Evolutionary conservation across 2,329 filamentous ascomycete species (phyloP), one percentile per base, ranked within the genome.

Genomic region (Talaromyces sp.): DNA sequence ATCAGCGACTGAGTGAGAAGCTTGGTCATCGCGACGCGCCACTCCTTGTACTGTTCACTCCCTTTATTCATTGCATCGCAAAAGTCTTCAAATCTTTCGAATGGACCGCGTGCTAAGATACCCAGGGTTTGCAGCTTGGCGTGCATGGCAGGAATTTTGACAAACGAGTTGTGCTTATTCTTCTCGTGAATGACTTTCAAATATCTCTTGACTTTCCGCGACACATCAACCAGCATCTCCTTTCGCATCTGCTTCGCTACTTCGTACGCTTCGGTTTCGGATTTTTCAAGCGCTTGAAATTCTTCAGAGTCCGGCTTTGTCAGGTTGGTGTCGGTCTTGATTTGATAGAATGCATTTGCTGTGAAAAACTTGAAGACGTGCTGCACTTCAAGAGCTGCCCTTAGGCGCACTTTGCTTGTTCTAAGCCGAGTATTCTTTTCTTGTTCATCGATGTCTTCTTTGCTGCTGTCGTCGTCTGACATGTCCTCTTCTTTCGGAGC

Each of bases 301-400:
- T 88, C 84, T 1, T 87, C 85, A 0, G 90, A 91, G 5, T 86
- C 85, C 1, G 88, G 85, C 25, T 78, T 71, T 0, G 88, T 92
- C 67, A 88, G 77, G 1, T 84, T 80, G 52, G 84, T 73, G 60
- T 93, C 85, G 0, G 85, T 84, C 70, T 93, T 95, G 64, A 96
- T 89, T 70, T 96, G 91, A 70, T 87, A 97, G 66, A 88, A 88
- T 0, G 88, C 89, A 67, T 92, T 96, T 15, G 88, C 92, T 28
- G 88, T 88, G 70, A 96, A 96, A 76, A 97, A 97, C 0, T 86
- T 82, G 32, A 89, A 91, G 65, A 88, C 87, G 72, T 97, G 93
- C 63, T 93, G 84, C 51, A 96, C 75, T 70, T 96, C 92, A 19
- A 96, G 79, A 2, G 90, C 87, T 22, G 81, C 82, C 10, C 92